Evolutionary conservation across 2,329 filamentous ascomycete species (phyloP).

Genomic region (Sporothrix inflata): DNA sequence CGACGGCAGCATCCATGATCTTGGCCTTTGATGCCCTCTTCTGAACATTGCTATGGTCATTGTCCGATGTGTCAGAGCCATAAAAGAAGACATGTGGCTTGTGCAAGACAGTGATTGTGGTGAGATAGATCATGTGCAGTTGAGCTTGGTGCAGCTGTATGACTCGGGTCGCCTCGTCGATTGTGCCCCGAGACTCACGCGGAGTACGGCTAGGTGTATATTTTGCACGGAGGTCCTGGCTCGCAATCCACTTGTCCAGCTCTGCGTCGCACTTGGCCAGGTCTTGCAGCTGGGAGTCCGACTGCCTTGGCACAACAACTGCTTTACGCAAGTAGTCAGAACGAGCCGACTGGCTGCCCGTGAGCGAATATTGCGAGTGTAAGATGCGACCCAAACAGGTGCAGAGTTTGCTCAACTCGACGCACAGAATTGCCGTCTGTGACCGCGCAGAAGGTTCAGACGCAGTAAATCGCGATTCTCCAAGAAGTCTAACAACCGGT

Average conservation of each 20-base stretch:
- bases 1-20: not conserved
- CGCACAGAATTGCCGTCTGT: not conserved
- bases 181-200: not conserved
- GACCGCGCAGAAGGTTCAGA: not conserved
- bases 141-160: not conserved
- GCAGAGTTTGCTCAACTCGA: conserved; percentile 7
- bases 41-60: not conserved
- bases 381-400: not conserved
- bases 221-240: not conserved
- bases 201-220: not conserved
- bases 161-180: not conserved
- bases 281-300: not conserved
- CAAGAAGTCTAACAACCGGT: not conserved
- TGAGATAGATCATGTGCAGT: not conserved
- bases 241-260: not conserved
- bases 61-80: not conserved
- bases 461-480: not conserved
- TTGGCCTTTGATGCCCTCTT: not conserved
- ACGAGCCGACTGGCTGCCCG: not conserved
- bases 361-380: not conserved
- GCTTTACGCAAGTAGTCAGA: not conserved
- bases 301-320: not conserved
- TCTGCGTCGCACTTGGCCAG: not conserved
- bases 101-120: not conserved
- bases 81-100: not conserved